Evolutionary conservation across 2,329 filamentous ascomycete genomes (phyloP).

Genomic region (Sclerotinia sclerotiorum): DNA sequence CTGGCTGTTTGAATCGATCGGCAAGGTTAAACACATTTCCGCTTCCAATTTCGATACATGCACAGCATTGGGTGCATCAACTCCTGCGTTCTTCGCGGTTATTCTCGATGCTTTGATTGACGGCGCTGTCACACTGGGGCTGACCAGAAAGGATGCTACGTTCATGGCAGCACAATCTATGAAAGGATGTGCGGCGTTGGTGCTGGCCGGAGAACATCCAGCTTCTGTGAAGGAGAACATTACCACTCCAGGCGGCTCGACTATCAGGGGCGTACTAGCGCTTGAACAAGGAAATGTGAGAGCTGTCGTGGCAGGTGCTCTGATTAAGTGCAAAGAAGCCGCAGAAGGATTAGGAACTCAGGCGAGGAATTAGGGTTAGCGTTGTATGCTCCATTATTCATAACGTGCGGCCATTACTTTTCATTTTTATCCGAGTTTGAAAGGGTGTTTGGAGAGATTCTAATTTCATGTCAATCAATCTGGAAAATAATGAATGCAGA

Average conservation of each 20-base stretch:
- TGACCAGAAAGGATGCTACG: conserved; percentile 57
- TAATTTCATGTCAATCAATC: neutral
- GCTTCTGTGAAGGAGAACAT: conserved; percentile 51
- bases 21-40: conserved; percentile 10
- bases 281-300: conserved; percentile 17
- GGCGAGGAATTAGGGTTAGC: neutral
- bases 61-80: conserved; percentile 43
- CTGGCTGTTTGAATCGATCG: conserved; percentile 17
- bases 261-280: conserved; percentile 13
- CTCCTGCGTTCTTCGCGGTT: conserved; percentile 20
- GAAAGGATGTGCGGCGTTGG: conserved; percentile 48
- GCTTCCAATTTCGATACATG: conserved; percentile 15
- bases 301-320: conserved; percentile 10
- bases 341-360: conserved; percentile 11
- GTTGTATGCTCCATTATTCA: neutral
- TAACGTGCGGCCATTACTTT: neutral
- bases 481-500: neutral
- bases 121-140: conserved; percentile 41
- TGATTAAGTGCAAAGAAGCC: conserved; percentile 20
- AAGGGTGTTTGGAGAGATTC: neutral
- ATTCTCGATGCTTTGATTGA: conserved; percentile 23
- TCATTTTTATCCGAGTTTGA: neutral
- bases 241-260: conserved; percentile 22
- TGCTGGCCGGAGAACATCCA: conserved; percentile 52
- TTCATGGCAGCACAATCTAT: conserved; percentile 46